Evolutionary conservation across 1,139 yeast genomes (phyloP), one percentile per base, ranked within the genome.

Genomic region (Yamadazyma diddensiae): DNA sequence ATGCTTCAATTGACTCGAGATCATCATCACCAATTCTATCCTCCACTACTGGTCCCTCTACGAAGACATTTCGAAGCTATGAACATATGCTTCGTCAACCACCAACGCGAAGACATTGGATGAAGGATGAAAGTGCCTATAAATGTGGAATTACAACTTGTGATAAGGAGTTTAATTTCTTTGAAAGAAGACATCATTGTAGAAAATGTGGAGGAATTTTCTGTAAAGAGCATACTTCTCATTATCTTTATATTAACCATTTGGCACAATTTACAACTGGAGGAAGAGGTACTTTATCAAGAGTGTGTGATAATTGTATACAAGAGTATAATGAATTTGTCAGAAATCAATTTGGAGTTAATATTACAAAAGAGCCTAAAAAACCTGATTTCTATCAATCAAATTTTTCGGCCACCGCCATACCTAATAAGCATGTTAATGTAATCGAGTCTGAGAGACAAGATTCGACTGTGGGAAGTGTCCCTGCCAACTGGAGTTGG

Each of bases 161-260:
- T 59, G 63, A 69, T 37, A 73, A 73, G 56, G 54, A 72, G 36
- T 76, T 84, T 56, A 77, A 84, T 30, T 79, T 83, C 50, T 76
- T 86, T 56, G 95, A 88, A 47, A 73, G 97, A 42, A 77, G 94
- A 38, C 97, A 90, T 53, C 97, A 90, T 59, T 90, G 97, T 54
- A 74, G 97, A 32, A 82, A 85, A 51, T 90, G 97, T 62, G 97
- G 97, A 13, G 94, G 87, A 19, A 75, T 90, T 10, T 90, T 82
- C 52, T 90, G 97, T 59, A 80, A 81, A 32, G 82, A 79, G 37
- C 79, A 78, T 43, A 65, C 79, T 6, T 62, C 68, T 19, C 79
- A 76, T 48, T 73, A 55, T 42, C 55, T 75, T 22, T 75, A 75
- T 49, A 70, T 90, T 40, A 90, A 87, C 50, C 69, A 70, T 31